phyloP scores from a whole-genome alignment of 495 filamentous ascomycete genomes.

The Lindgomyces ingoldianus region DNA sequence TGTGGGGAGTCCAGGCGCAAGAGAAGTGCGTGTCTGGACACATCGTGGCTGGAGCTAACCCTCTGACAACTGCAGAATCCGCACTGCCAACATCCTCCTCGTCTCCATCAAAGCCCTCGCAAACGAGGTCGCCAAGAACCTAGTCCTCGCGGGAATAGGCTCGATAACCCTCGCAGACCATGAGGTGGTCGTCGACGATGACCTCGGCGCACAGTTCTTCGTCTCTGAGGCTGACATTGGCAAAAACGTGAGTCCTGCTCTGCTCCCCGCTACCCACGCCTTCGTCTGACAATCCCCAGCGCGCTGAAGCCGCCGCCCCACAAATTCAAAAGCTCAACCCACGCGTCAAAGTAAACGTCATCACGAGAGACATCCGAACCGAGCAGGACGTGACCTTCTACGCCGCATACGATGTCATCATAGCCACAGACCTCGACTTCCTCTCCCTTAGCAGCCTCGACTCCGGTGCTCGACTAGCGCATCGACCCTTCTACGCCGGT shows the following conservation, averaged over 20 bases:
- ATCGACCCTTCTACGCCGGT: slow-evolving; percentile 84
- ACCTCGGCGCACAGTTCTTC: slow-evolving; percentile 89
- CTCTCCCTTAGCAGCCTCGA: slow-evolving; percentile 74
- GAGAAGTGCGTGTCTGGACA: slow-evolving; percentile 56
- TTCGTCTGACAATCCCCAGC: slow-evolving; percentile 49
- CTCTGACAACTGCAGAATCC: slow-evolving; percentile 60
- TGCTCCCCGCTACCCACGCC: not conserved
- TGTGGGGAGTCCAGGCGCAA: slow-evolving; percentile 96
- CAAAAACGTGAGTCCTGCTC: slow-evolving; percentile 60
- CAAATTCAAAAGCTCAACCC: slow-evolving; percentile 86
- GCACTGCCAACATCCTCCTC: slow-evolving; percentile 86
- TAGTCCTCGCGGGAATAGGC: slow-evolving; percentile 92
- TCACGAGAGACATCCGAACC: slow-evolving; percentile 61
- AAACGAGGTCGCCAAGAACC: slow-evolving; percentile 94
- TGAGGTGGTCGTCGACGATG: slow-evolving; percentile 71
- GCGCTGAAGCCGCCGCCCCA: slow-evolving; percentile 78
- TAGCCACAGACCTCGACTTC: slow-evolving; percentile 86
- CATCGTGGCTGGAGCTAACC: not conserved
- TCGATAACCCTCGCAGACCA: slow-evolving; percentile 89
- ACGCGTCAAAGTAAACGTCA: slow-evolving; percentile 73
- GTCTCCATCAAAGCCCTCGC: slow-evolving; percentile 87
- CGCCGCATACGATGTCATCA: slow-evolving; percentile 76
- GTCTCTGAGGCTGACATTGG: slow-evolving; percentile 71
- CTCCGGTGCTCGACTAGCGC: slow-evolving; percentile 71
- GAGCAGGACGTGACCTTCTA: slow-evolving; percentile 70